Conservation (phyloP, 805 yeast genomes). For the Yarrowia deformans region DNA sequence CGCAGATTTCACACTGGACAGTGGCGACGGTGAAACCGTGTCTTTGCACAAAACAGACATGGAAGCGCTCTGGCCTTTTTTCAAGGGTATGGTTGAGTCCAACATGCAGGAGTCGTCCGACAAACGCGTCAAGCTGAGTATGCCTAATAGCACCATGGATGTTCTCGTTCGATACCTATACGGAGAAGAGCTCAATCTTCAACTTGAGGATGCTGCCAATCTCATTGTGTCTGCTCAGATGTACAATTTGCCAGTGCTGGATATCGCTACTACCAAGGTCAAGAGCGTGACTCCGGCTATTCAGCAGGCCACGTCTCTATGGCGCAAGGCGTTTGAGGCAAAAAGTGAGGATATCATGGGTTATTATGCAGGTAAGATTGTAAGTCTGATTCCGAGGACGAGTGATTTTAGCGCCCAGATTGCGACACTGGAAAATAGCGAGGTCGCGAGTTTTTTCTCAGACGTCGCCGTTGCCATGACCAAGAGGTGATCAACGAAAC, state of each 20-base stretch:
- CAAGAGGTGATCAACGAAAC: too few species aligned
- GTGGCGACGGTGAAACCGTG: neutral
- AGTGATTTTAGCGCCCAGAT: too few species aligned
- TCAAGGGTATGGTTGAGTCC: neutral
- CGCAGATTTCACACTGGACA: neutral
- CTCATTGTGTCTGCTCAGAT: neutral
- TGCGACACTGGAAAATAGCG: too few species aligned
- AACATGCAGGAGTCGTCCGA: neutral
- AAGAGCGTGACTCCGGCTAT: neutral
- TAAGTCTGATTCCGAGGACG: too few species aligned
- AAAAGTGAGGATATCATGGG: neutral
- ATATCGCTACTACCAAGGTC: neutral
- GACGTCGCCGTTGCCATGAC: too few species aligned
- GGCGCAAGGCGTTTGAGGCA: neutral
- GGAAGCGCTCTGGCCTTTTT: conserved; percentile 4
- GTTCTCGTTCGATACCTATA: neutral
- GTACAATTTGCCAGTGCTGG: neutral
- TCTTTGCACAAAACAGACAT: neutral
- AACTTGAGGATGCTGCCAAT: neutral
- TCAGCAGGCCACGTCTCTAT: neutral
- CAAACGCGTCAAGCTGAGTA: neutral
- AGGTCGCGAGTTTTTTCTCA: too few species aligned
- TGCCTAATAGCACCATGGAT: neutral
- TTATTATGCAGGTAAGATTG: neutral
- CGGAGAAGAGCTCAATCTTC: neutral